Conservation (phyloP, 2,329 filamentous ascomycete species). For the Botrytis fabae region DNA sequence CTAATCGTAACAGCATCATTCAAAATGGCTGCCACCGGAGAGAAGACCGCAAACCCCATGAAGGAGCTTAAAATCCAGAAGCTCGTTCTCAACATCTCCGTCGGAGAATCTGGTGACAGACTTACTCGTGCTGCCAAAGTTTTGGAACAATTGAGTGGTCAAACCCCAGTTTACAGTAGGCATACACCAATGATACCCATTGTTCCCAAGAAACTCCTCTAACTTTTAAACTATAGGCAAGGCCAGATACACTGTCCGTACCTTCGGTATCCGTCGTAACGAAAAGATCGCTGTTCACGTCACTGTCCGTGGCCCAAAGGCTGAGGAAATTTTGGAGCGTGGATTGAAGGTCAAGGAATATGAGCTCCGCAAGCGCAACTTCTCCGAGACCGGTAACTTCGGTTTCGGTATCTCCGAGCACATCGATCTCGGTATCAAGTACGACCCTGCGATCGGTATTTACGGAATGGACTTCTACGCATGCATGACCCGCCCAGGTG, state of each 20-base stretch:
- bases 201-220: conserved; percentile 28
- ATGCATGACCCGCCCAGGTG: conserved; percentile 99
- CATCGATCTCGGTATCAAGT: conserved; percentile 99
- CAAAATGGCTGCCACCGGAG: conserved; percentile 63
- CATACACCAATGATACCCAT: conserved; percentile 32
- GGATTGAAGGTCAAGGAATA: conserved; percentile 99
- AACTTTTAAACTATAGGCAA: conserved; percentile 64
- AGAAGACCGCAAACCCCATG: conserved; percentile 96
- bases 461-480: conserved; percentile 99
- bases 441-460: conserved; percentile 96
- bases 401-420: conserved; percentile 99
- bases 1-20: conserved; percentile 32
- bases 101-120: conserved; percentile 99
- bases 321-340: conserved; percentile 99
- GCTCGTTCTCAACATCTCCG: conserved; percentile 99
- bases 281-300: conserved; percentile 99
- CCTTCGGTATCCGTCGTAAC: conserved; percentile 99
- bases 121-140: conserved; percentile 99
- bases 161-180: conserved; percentile 99
- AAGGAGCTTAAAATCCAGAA: conserved; percentile 99
- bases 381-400: conserved; percentile 99
- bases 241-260: conserved; percentile 99
- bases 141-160: conserved; percentile 98
- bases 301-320: conserved; percentile 98
- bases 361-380: conserved; percentile 99